Evolutionary conservation across 345 rosid species (phyloP), one percentile per base, ranked within the genome.

Genomic region (Salix koriyanagi): DNA sequence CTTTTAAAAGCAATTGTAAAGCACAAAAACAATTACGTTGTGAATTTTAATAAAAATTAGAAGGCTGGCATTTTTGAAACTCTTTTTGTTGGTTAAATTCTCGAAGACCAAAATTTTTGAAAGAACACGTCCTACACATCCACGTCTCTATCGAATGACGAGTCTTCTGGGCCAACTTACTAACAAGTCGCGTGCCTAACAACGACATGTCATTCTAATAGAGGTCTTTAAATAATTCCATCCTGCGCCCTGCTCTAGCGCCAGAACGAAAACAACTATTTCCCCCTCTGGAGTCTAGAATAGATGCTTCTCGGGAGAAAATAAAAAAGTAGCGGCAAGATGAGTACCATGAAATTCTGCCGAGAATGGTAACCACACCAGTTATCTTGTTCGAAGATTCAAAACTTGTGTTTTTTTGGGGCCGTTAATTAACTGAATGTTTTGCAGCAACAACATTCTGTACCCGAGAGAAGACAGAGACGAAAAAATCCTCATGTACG

Each of bases 341-440:
- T 92, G 97, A 92, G 94, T 89, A 90, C 97, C 7, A 92, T 90
- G 94, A 92, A 92, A 46, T 92, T 90, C 83, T 92, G 94, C 85
- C 91, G 94, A 15, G 97, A 92, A 84, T 92, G 97, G 97, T 92
- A 61, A 71, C n/a, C 58, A 2, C 52, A 48, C 25, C 64, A n/a
- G 6, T 10, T 58, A 25, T 58, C 11, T 58, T 65, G 34, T 0
- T 26, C 50, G 8, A 46, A 16, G 61, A 56, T 61, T 37, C 58
- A 67, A n/a, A 41, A 2, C 0, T 76, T 9, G 14, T 12, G 25
- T 18, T 39, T 6, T 19, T 48, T n/a, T 52, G 0, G 67, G 13
- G 18, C 39, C 2, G 28, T 75, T 4, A 23, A 12, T 39, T 67
- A 2, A 25, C 44, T 8, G 1, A 48, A 5, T 36, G 23, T 42